Evolutionary conservation across 306 rosid species (phyloP).

Genomic region (Senna tora): DNA sequence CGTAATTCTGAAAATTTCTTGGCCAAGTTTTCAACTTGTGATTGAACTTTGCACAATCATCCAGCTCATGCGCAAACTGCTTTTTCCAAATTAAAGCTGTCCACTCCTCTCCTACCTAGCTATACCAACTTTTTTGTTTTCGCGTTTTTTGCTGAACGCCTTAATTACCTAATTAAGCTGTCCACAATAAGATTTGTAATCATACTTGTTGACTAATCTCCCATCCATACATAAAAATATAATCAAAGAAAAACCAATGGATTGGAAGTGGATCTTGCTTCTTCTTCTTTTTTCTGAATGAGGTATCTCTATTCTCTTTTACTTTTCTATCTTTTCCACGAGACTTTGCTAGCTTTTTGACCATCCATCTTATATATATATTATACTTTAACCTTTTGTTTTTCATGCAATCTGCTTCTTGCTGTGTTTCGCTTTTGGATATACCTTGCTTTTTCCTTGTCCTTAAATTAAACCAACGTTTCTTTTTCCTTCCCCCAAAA

Average conservation of each 20-base stretch:
- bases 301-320: conserved; percentile 53
- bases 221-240: conserved; percentile 15
- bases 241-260: conserved; percentile 42
- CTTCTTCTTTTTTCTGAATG: conserved; percentile 36
- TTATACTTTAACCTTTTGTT: conserved; percentile 44
- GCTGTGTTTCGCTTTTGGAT: conserved; percentile 49
- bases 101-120: too few relatives aligned
- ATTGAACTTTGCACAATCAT: conserved; percentile 38
- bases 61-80: conserved; percentile 57
- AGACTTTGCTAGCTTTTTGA: conserved; percentile 62
- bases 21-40: conserved; percentile 35
- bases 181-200: conserved; percentile 58
- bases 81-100: conserved; percentile 43
- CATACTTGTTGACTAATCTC: conserved; percentile 75
- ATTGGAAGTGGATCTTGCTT: conserved; percentile 44
- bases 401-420: conserved; percentile 51
- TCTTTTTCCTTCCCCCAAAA: conserved; percentile 13
- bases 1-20: conserved; percentile 32
- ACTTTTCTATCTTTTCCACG: conserved; percentile 61
- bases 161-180: conserved; percentile 36
- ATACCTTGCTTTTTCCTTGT: conserved; percentile 38
- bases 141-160: conserved; percentile 32
- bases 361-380: conserved; percentile 49
- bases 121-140: conserved; percentile 28
- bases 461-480: conserved; percentile 33